Percentiles rank a stretch among this genome's conserved stretches.
Evolutionary conservation across 129 eudicot genomes (phyloP).

Genomic region (Arctium lappa): DNA sequence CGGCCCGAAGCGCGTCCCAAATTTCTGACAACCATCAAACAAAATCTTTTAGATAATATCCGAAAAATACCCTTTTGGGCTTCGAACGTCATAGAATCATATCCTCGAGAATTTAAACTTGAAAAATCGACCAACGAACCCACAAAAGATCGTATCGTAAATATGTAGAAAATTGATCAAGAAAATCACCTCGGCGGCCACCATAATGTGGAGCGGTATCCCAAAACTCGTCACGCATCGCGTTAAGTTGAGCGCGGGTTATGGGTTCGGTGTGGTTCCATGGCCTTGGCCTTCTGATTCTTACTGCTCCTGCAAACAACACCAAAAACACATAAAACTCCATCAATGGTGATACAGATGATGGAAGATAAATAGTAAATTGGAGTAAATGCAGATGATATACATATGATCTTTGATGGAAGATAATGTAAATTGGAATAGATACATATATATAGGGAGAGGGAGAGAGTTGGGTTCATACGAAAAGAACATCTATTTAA

Average conservation of each 20-base stretch:
- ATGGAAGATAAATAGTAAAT: no score
- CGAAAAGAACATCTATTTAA: no score
- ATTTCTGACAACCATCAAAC: neutral
- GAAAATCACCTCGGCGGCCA: slow-evolving; percentile 49
- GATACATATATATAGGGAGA: no score
- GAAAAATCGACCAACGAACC: neutral
- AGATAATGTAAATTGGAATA: no score
- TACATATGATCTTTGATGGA: no score
- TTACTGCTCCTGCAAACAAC: neutral
- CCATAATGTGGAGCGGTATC: slow-evolving; percentile 72
- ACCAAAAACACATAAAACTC: neutral
- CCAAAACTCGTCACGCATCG: slow-evolving; percentile 82
- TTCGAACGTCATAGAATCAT: no score
- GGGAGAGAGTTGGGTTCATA: no score
- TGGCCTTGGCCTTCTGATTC: slow-evolving; percentile 58
- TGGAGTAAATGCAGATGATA: no score
- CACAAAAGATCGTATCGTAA: neutral
- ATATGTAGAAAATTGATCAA: neutral
- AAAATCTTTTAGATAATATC: neutral
- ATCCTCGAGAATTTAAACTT: neutral
- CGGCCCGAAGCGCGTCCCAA: neutral
- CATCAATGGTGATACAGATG: no score
- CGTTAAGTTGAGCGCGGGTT: slow-evolving; percentile 44
- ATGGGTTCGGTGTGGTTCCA: slow-evolving; percentile 70
- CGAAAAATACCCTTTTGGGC: neutral